Percentiles rank a stretch among this genome's conserved stretches.
Conservation (phyloP, 139 green algal species). For the Limnomonas spitsbergensis region DNA sequence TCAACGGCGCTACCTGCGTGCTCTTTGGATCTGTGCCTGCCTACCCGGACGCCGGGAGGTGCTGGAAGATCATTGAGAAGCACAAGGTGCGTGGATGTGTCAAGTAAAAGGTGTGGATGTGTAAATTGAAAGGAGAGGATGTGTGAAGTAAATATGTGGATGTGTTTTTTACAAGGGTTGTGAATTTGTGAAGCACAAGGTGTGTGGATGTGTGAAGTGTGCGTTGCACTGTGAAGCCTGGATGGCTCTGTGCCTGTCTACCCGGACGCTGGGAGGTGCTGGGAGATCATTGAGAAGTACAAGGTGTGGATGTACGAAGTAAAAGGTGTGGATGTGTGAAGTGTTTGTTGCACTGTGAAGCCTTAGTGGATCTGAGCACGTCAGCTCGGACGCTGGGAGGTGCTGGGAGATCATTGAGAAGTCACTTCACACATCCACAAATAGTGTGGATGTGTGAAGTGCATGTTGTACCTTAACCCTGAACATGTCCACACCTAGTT, state of each 20-base stretch:
- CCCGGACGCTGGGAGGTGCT: constrained; percentile 80
- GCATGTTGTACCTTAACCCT: constrained; percentile 35
- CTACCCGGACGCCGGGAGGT: constrained; percentile 78
- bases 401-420: constrained; percentile 92
- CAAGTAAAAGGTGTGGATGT: no score
- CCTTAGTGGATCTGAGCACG: constrained; percentile 90
- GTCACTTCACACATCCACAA: constrained; percentile 63
- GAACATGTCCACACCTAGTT: no score
- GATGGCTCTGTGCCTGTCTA: constrained; percentile 90
- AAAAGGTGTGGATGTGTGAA: not conserved
- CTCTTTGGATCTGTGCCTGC: constrained; percentile 91
- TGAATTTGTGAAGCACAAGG: no score
- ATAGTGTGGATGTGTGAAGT: not conserved
- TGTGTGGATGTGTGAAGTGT: not conserved
- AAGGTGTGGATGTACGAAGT: no score
- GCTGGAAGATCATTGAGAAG: constrained; percentile 90
- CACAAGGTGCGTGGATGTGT: constrained; percentile 69
- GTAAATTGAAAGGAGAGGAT: constrained; percentile 52
- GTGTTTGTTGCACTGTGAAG: constrained; percentile 50
- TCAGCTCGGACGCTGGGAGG: constrained; percentile 75
- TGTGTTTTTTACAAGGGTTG: constrained; percentile 55
- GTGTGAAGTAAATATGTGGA: constrained; percentile 90
- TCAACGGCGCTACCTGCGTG: constrained; percentile 74
- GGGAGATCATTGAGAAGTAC: constrained; percentile 91
- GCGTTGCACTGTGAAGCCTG: constrained; percentile 64